These are phyloP conservation scores for Lycium ferocissimum DNA, from an alignment of 257 asterid species.

Conservation along the genomic window DNA sequence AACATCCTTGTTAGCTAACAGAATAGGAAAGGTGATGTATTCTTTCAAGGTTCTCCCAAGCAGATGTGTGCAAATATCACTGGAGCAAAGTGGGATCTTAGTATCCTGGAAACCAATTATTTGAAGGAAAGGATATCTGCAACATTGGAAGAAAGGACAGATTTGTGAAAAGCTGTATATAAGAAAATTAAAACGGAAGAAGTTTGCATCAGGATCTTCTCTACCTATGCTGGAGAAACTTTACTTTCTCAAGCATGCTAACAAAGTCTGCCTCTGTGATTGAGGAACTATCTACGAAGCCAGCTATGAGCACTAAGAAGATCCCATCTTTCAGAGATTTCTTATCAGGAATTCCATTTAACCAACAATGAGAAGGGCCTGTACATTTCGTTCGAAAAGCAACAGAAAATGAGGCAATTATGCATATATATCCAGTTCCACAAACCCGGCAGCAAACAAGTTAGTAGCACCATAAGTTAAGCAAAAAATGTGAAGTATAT, in stretches of 20 bases:
- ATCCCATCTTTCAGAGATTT: conserved; percentile 54
- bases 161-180: conserved; percentile 53
- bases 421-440: not conserved
- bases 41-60: conserved; percentile 60
- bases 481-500: not conserved
- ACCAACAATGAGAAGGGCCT: conserved; percentile 83
- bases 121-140: conserved; percentile 81
- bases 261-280: conserved; percentile 46
- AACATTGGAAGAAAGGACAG: conserved; percentile 53
- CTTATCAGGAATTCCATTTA: conserved; percentile 52
- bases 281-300: conserved; percentile 48
- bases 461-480: not conserved
- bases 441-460: conserved; percentile 15
- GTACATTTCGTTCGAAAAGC: conserved; percentile 37
- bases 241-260: conserved; percentile 63
- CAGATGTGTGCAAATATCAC: conserved; percentile 50
- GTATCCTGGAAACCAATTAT: conserved; percentile 66
- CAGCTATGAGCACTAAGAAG: conserved; percentile 60
- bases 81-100: conserved; percentile 48
- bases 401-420: not conserved
- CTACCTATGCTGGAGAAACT: conserved; percentile 84
- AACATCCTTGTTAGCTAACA: conserved; percentile 58
- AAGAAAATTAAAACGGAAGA: conserved; percentile 30
- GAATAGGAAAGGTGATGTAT: conserved; percentile 71
- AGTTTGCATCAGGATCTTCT: conserved; percentile 15